These are phyloP conservation scores for Bacidia rubella DNA, from an alignment of 495 filamentous ascomycete species.

Conservation along the genomic window DNA sequence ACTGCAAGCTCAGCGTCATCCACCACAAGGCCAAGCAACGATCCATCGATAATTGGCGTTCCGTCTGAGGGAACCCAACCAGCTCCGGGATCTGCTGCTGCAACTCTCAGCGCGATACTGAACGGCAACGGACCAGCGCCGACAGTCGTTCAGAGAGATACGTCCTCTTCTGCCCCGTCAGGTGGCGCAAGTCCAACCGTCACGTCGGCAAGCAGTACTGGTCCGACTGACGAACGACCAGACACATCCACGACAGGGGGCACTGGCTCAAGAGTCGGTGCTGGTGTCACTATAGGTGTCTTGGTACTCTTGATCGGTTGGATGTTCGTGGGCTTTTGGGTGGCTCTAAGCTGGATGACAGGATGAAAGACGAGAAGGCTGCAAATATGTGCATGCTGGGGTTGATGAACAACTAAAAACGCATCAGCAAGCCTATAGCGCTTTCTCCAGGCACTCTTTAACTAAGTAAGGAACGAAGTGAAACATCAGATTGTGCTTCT, in stretches of 20 bases:
- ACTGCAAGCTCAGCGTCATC: not conserved
- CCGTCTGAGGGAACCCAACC: not conserved
- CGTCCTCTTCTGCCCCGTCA: not conserved
- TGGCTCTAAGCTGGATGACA: conserved; percentile 16
- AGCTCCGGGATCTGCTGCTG: not conserved
- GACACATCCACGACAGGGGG: conserved; percentile 2
- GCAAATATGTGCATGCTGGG: no score
- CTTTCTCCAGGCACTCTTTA: no score
- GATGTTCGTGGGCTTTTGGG: conserved; percentile 15
- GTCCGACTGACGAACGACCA: not conserved
- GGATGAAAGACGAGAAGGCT: not conserved
- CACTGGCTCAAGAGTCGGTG: conserved; percentile 11
- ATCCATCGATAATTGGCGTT: not conserved
- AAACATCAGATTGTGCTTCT: no score
- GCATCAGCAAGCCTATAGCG: no score
- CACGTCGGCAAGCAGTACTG: not conserved
- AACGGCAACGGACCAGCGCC: not conserved
- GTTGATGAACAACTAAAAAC: no score
- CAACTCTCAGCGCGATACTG: not conserved
- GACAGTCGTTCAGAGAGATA: not conserved
- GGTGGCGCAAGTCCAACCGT: not conserved
- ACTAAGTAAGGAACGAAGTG: no score
- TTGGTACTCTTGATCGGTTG: conserved; percentile 17
- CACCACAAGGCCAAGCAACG: not conserved
- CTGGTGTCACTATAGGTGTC: conserved; percentile 14